Evolutionary conservation across 768 basidiomycete species (phyloP), one percentile per base, ranked within the genome.

Genomic region (Leccinum arenicola): DNA sequence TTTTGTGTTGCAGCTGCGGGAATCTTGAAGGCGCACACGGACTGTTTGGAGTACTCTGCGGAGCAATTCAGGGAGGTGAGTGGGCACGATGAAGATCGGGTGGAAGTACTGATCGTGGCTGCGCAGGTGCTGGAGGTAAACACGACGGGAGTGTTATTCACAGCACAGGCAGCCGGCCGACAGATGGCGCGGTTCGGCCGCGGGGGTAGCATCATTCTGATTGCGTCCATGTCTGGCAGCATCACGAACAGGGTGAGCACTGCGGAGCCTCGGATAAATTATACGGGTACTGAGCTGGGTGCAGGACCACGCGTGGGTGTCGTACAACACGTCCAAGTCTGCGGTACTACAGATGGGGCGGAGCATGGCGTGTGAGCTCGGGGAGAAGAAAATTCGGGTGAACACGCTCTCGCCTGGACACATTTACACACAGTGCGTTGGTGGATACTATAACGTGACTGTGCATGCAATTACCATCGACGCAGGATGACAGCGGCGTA

Each of bases 331-430:
- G 51, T 88, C 86, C 75, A 92, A 92, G 73, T 82, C 86, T 1
- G 89, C 85, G 5, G 88, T 92, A 17, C 72, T 91, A 45, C 89
- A 92, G 73, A 90, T 90, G 88, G 84, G 78, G 6, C 82, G 90
- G 47, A 89, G 86, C 70, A 87, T 92, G 88, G 89, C 89, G 4
- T 90, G 88, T 67, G 89, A 92, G 68, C 79, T 92, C 2, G 90
- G 87, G 2, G 74, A 68, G 36, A 76, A 84, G 69, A 74, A 77
- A 2, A 90, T 92, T 52, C 80, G 90, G 3, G 88, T 91, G 59
- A 92, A 92, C 70, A 77, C 85, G 12, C 77, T 92, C 53, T 91
- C 89, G 10, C 89, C 89, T 0, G 89, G 90, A 3, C 82, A 89
- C 66, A 88, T 91, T 27, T 87, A 88, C 67, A 91, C 88, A 6